Evolutionary conservation across 2,329 filamentous ascomycete genomes (phyloP), one percentile per base, ranked within the genome.

Genomic region (Cladosporium sp.): DNA sequence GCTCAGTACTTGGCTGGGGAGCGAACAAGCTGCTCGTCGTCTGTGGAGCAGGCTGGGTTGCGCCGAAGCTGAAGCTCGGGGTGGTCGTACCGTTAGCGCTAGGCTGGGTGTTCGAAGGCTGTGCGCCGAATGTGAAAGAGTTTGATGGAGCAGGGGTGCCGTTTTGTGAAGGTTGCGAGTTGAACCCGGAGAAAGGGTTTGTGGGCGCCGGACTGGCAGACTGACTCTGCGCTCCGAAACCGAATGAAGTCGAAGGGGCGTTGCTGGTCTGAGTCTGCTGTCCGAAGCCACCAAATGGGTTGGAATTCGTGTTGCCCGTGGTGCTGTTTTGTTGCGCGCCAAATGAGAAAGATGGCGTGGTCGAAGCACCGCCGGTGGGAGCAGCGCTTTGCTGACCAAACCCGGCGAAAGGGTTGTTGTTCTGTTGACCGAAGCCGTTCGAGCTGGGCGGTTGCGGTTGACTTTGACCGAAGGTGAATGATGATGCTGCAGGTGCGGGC

Each of bases 401-500:
- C 13, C 65, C 54, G 23, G 51, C 56, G 25, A 67, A 66, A 5
- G 59, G 58, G 36, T 66, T 58, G 49, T 10, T 63, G 60, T 36
- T 43, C 49, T 63, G 60, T 46, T 63, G 60, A 10, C 57, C 63
- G 25, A 65, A 65, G 30, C 63, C 56, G 26, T 65, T 66, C 21
- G 34, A 32, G 63, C 54, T 65, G 36, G 25, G 59, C 39, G 39
- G 39, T 36, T 48, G 39, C 26, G 56, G 65, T 28, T 59, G 64
- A 26, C 67, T 57, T 30, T 67, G 66, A 5, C 68, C 69, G 62
- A 69, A 70, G 18, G 43, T 65, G 66, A 69, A 69, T 10, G 69
- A 67, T 13, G 69, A 67, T 26, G 63, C 43, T 46, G 56, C 56
- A 26, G 56, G 36, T 13, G 65, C 58, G 28, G 65, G 53, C 26